A percentile compares a stretch with the other conserved stretches of the same genome.
These are phyloP conservation scores for Didymella lethalis DNA, from an alignment of 2,329 filamentous ascomycete species.

Conservation along the genomic window DNA sequence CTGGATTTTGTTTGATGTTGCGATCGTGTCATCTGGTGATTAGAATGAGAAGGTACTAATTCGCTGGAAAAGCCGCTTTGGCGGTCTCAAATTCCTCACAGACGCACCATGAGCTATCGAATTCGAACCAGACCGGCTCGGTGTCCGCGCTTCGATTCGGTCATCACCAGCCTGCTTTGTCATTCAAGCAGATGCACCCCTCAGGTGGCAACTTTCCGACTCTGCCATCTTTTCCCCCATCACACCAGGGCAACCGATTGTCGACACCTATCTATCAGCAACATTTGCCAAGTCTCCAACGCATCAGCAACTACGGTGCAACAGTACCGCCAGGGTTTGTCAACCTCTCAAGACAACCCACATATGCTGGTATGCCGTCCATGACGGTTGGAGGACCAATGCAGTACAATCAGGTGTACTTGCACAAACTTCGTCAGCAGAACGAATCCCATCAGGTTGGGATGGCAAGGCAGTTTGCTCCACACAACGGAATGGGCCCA, in stretches of 20 bases:
- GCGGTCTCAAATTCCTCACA: background rate
- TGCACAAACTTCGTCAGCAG: constrained; percentile 1
- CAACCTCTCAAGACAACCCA: background rate
- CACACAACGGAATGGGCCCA: background rate
- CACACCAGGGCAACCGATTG: background rate
- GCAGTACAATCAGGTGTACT: background rate
- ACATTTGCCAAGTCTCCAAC: background rate
- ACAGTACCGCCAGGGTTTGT: background rate
- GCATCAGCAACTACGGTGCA: background rate
- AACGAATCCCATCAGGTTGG: background rate
- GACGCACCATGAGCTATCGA: background rate
- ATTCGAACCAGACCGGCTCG: background rate
- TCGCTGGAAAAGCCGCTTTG: background rate
- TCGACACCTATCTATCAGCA: background rate
- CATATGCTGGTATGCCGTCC: background rate
- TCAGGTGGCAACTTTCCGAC: background rate
- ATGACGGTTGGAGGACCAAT: background rate
- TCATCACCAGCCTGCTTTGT: background rate
- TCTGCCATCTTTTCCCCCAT: background rate
- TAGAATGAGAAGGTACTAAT: background rate
- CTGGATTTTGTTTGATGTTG: background rate
- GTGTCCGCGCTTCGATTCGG: background rate
- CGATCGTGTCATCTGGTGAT: background rate
- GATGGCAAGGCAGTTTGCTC: background rate
- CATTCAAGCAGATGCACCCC: background rate